Conservation (phyloP, 768 basidiomycete species). For the Podaxis sp. region DNA sequence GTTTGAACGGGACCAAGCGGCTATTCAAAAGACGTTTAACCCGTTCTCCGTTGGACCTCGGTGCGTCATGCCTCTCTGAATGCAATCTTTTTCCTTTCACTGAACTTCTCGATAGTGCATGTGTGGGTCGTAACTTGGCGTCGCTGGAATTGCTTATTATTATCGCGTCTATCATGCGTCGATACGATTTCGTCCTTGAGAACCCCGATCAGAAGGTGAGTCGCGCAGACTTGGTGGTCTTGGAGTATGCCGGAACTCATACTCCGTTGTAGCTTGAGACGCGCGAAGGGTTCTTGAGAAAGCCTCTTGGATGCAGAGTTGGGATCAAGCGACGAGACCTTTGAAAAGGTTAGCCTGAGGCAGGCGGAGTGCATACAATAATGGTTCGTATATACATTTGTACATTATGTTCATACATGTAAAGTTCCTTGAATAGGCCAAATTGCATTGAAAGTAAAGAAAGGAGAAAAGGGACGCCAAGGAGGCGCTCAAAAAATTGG, state of each 20-base stretch:
- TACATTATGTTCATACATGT: neutral
- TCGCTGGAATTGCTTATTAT: constrained; percentile 78
- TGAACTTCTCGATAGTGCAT: constrained; percentile 45
- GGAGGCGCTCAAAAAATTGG: neutral
- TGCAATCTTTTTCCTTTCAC: neutral
- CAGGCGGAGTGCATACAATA: neutral
- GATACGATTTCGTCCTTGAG: constrained; percentile 71
- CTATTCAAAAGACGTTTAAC: constrained; percentile 73
- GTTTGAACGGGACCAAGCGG: constrained; percentile 64
- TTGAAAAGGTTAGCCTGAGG: neutral
- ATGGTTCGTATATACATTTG: neutral
- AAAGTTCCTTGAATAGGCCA: neutral
- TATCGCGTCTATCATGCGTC: constrained; percentile 70
- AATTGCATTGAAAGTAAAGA: neutral
- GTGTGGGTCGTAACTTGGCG: constrained; percentile 82
- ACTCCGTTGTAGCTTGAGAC: constrained; percentile 50
- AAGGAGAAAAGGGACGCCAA: neutral
- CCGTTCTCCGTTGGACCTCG: constrained; percentile 83
- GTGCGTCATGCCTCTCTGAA: constrained; percentile 28
- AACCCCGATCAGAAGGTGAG: constrained; percentile 52
- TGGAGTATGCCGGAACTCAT: neutral
- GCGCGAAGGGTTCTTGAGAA: constrained; percentile 83
- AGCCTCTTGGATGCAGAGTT: constrained; percentile 69
- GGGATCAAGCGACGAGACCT: constrained; percentile 64
- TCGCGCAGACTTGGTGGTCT: neutral